Percentiles rank a stretch among this genome's conserved stretches.
Evolutionary conservation across 768 basidiomycete genomes (phyloP).

Genomic region (Lactifluus piperatus): DNA sequence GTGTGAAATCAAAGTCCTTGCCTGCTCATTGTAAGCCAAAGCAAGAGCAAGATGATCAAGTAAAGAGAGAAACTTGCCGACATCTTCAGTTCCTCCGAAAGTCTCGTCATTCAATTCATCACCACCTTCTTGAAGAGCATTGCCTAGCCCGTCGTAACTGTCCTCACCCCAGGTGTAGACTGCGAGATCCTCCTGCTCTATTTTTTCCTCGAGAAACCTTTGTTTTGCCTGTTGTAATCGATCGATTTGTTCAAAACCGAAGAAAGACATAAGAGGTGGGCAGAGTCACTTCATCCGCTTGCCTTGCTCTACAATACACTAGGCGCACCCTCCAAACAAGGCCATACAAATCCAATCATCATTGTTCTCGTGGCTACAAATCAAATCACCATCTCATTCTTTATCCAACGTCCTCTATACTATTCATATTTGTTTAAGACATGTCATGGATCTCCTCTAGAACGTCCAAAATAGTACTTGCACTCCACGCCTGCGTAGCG

Average conservation of each 20-base stretch:
- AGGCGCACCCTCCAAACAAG: slow-evolving; percentile 7
- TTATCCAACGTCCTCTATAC: background rate
- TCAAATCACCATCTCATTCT: background rate
- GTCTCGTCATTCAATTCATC: slow-evolving; percentile 98
- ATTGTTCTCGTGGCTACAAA: background rate
- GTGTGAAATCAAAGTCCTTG: slow-evolving; percentile 87
- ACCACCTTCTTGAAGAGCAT: slow-evolving; percentile 77
- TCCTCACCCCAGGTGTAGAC: slow-evolving; percentile 93
- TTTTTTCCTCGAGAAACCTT: slow-evolving; percentile 37
- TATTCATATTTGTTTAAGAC: background rate
- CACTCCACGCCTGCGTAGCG: slow-evolving; percentile 92
- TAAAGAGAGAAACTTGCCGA: slow-evolving; percentile 50
- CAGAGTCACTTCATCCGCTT: background rate
- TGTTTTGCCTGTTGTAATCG: slow-evolving; percentile 53
- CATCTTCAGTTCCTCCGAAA: slow-evolving; percentile 62
- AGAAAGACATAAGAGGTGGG: slow-evolving; percentile 57
- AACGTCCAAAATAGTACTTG: slow-evolving; percentile 87
- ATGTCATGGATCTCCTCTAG: slow-evolving; percentile 60
- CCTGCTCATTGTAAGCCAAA: slow-evolving; percentile 35
- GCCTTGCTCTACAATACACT: background rate
- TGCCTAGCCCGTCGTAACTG: slow-evolving; percentile 82
- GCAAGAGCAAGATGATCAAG: background rate
- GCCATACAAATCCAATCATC: slow-evolving; percentile 13
- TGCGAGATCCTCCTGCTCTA: slow-evolving; percentile 70
- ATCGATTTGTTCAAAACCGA: slow-evolving; percentile 56